A percentile compares a stretch with the other conserved stretches of the same genome.
Conservation (phyloP, 257 asterid genomes). For the Solanum dulcamara region DNA sequence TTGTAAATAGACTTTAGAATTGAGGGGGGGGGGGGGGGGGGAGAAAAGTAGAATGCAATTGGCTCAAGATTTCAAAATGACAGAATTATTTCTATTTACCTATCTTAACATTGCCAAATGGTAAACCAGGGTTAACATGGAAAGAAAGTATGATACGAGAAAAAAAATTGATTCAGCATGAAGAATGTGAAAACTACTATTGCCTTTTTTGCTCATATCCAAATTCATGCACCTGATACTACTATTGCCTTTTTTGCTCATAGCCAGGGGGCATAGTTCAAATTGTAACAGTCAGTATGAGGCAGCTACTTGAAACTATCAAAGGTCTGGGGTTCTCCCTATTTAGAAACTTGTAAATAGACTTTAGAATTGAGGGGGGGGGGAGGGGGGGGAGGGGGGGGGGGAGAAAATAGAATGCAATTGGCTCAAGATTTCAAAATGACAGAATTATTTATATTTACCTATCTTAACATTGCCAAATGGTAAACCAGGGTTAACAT, state of each 20-base stretch:
- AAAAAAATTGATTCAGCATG: background rate
- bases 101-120: background rate
- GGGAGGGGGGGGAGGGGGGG: background rate
- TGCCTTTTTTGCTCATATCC: background rate
- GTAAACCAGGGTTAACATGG: background rate
- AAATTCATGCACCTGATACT: slow-evolving; percentile 35
- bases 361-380: background rate
- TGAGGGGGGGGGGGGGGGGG: background rate
- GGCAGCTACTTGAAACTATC: background rate
- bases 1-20: background rate
- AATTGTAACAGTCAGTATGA: background rate
- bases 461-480: background rate
- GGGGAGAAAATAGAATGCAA: background rate
- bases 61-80: background rate
- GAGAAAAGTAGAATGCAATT: background rate
- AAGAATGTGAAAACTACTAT: background rate
- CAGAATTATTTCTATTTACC: background rate
- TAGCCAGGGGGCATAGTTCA: background rate
- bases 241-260: too few species aligned
- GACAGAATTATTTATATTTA: background rate
- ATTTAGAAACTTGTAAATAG: background rate
- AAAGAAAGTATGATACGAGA: background rate
- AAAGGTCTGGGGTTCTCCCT: background rate
- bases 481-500: background rate
- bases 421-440: background rate